Evolutionary conservation across 768 basidiomycete species (phyloP), one percentile per base, ranked within the genome.

Genomic region (Galerina marginata): DNA sequence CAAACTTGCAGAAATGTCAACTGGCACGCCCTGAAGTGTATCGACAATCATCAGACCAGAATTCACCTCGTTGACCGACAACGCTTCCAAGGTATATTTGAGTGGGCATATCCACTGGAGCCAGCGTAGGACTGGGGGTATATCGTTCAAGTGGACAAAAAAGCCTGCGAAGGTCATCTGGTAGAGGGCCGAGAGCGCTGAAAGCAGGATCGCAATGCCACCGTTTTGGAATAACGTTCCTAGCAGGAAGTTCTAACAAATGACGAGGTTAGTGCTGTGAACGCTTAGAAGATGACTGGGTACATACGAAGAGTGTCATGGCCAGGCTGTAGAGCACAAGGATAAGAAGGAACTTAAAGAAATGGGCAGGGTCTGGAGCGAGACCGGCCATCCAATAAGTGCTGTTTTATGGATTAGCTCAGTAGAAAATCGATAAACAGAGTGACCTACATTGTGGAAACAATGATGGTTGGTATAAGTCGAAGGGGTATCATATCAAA

Each of bases 311-410:
- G 43, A 96, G 83, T 0, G 94, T 94, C 86, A 95, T 92, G 38
- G 83, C 88, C 16, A 97, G 79, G 0, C 89, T 89, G 71, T 89
- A 97, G 20, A 96, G 79, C 16, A 94, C 89, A 15, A 98, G 81
- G 61, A 97, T 91, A 69, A 98, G 85, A 20, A 97, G 79, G 77
- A 92, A 99, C 69, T 97, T 99, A 89, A 97, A 99, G 81, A 90
- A 98, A 70, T 90, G 81, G 0, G 88, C 84, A 2, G 94, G 87
- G 44, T 91, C 83, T 4, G 81, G 81, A 2, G 92, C 83, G 4
- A 98, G 84, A 11, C 96, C 95, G 2, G 94, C 93, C 96, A 98
- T 95, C 92, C 93, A 94, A 67, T 94, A 95, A n/a, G 89, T 89
- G 54, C 90, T 91, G 60, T 29, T 49, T 49, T 29, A 51, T n/a